These are phyloP conservation scores for Neoboletus subvelutipes DNA, from an alignment of 768 basidiomycete genomes.

Conservation along the genomic window DNA sequence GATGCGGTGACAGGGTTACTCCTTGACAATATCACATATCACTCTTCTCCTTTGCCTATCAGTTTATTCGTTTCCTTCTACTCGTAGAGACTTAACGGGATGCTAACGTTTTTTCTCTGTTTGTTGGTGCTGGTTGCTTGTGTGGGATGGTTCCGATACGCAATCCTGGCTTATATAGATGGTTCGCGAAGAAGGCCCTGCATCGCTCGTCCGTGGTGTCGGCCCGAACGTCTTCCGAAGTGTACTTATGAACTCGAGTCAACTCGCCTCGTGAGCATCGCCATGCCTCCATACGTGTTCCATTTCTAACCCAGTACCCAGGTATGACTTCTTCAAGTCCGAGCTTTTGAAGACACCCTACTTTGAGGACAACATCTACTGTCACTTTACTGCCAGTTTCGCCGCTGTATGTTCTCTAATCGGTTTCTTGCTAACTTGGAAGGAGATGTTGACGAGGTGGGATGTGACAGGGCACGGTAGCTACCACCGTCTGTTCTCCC, in stretches of 20 bases:
- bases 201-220: conserved; percentile 73
- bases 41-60: not conserved
- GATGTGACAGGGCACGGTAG: conserved; percentile 70
- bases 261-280: conserved; percentile 76
- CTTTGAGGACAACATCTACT: conserved; percentile 78
- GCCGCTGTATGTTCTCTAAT: conserved; percentile 58
- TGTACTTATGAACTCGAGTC: conserved; percentile 87
- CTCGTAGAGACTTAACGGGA: not conserved
- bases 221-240: conserved; percentile 87
- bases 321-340: conserved; percentile 91
- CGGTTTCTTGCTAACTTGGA: not conserved
- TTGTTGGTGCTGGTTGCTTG: not conserved
- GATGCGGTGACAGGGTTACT: not conserved
- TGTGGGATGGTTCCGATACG: not conserved
- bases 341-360: conserved; percentile 69
- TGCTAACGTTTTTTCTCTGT: conserved; percentile 9
- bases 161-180: conserved; percentile 48
- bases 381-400: conserved; percentile 85
- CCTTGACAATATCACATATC: not conserved
- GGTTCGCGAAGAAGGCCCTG: conserved; percentile 81
- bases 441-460: not conserved
- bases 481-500: conserved; percentile 86
- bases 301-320: conserved; percentile 24
- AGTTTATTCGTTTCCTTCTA: not conserved
- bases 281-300: not conserved